Percentiles rank a stretch among this genome's conserved stretches.
Conservation (phyloP, 768 basidiomycete genomes). For the Tricholoma sp. region DNA sequence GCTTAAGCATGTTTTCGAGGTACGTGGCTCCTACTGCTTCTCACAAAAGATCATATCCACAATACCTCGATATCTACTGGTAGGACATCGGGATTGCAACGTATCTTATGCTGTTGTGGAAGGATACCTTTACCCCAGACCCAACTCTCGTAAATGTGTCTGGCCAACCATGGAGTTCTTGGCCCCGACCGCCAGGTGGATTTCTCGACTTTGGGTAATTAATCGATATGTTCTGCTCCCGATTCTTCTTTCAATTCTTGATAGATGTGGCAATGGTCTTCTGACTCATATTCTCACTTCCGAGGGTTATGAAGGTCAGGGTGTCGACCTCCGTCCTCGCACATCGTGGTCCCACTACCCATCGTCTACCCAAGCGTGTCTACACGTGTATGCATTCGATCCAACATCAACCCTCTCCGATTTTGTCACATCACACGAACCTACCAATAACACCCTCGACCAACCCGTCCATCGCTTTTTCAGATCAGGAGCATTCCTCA, state of each 20-base stretch:
- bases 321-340: constrained; percentile 83
- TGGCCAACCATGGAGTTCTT: constrained; percentile 54
- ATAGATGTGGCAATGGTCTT: constrained; percentile 88
- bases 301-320: constrained; percentile 82
- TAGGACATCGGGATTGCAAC: constrained; percentile 95
- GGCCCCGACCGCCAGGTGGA: constrained; percentile 79
- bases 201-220: constrained; percentile 86
- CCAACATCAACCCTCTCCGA: constrained; percentile 34
- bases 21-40: constrained; percentile 18
- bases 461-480: constrained; percentile 20
- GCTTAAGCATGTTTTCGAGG: constrained; percentile 88
- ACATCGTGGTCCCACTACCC: constrained; percentile 84
- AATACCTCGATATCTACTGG: background rate
- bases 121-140: constrained; percentile 46
- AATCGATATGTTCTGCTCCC: background rate
- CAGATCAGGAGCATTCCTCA: constrained; percentile 60
- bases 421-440: background rate
- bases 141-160: constrained; percentile 6
- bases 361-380: constrained; percentile 45
- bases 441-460: background rate
- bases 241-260: background rate
- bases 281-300: constrained; percentile 80
- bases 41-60: background rate
- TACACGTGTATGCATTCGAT: constrained; percentile 70
- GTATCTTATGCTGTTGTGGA: constrained; percentile 91